phyloP scores from a whole-genome alignment of 352 stramenopile species.

The Salisapilia sapeloensis region DNA sequence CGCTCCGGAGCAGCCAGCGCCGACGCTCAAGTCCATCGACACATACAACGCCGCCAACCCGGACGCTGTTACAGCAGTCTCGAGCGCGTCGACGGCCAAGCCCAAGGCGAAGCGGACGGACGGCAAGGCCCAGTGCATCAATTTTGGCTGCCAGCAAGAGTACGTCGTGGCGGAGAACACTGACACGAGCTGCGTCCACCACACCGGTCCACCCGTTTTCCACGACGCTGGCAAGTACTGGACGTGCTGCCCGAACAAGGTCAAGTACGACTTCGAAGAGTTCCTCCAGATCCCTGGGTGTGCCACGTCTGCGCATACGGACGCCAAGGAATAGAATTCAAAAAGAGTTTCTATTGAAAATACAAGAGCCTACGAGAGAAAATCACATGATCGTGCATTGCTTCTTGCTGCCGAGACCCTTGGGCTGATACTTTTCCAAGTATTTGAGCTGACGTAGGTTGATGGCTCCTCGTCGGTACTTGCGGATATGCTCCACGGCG shows the following conservation, averaged over 20 bases:
- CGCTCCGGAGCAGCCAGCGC: constrained; percentile 8
- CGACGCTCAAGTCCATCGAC: constrained; percentile 82
- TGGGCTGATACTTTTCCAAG: constrained; percentile 89
- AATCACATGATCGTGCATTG: constrained; percentile 78
- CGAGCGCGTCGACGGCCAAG: constrained; percentile 39
- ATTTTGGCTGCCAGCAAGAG: constrained; percentile 86
- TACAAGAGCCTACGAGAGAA: too few species aligned
- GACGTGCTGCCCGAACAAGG: constrained; percentile 84
- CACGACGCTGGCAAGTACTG: constrained; percentile 89
- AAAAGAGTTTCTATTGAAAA: too few species aligned
- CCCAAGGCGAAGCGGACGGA: constrained; percentile 38
- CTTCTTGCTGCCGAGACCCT: constrained; percentile 43
- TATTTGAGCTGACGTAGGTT: constrained; percentile 97
- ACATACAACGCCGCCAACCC: constrained; percentile 87
- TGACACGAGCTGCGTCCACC: constrained; percentile 57
- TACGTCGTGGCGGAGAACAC: constrained; percentile 83
- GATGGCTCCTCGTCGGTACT: constrained; percentile 90
- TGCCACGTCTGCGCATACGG: constrained; percentile 60
- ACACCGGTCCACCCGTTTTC: constrained; percentile 81
- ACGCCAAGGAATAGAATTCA: constrained; percentile 47
- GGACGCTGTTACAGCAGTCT: constrained; percentile 73
- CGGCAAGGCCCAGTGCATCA: constrained; percentile 81
- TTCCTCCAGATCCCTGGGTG: constrained; percentile 85
- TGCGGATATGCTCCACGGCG: constrained; percentile 94
- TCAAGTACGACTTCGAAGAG: constrained; percentile 92